Percentiles rank a stretch among this genome's conserved stretches.
These are phyloP conservation scores for Komagataella kurtzmanii DNA, from an alignment of 805 yeast species.

Conservation along the genomic window DNA sequence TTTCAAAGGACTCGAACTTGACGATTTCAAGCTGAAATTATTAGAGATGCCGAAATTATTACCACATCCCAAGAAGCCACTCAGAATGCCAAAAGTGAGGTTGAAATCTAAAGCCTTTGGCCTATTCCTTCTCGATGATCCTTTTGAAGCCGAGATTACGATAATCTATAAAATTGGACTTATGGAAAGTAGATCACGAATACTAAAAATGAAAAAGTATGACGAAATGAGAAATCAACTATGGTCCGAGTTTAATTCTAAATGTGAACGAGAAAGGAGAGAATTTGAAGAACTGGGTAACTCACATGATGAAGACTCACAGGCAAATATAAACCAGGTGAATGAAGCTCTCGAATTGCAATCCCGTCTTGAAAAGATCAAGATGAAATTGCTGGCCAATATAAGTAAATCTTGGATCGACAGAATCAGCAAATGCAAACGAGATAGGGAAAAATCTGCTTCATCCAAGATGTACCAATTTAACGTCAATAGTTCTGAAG, in stretches of 20 bases:
- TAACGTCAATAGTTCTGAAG: conserved; percentile 14
- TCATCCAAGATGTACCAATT: conserved; percentile 31
- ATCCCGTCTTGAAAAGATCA: not conserved
- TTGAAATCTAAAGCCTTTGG: conserved; percentile 27
- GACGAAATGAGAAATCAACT: not conserved
- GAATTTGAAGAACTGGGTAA: not conserved
- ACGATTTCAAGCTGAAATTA: conserved; percentile 13
- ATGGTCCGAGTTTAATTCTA: not conserved
- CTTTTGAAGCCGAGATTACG: conserved; percentile 47
- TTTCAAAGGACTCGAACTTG: conserved; percentile 11
- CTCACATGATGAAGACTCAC: not conserved
- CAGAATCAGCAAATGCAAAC: conserved; percentile 29
- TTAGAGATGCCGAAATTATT: conserved; percentile 21
- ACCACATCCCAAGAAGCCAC: conserved; percentile 24
- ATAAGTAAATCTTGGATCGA: conserved; percentile 49
- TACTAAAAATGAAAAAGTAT: conserved; percentile 20
- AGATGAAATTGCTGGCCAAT: conserved; percentile 13
- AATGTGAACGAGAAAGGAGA: not conserved
- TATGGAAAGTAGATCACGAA: conserved; percentile 39
- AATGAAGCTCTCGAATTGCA: not conserved
- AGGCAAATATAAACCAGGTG: not conserved
- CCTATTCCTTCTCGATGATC: conserved; percentile 45
- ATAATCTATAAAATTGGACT: conserved; percentile 43
- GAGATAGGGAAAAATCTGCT: conserved; percentile 25
- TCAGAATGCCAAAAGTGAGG: conserved; percentile 25